Percentiles rank a stretch among this genome's conserved stretches.
phyloP scores from a whole-genome alignment of 257 asterid genomes.

The Prunella vulgaris region DNA sequence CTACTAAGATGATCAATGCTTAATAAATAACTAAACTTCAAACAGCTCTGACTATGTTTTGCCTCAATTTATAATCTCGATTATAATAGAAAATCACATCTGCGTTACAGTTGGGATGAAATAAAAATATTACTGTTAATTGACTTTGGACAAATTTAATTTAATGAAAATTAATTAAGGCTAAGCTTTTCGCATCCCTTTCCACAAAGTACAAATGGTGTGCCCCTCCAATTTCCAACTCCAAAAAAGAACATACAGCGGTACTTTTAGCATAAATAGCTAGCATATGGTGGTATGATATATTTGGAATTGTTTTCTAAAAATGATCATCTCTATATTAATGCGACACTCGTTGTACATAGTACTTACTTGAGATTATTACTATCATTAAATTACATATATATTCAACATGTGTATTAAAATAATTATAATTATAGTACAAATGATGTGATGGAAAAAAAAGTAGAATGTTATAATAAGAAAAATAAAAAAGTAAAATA shows the following conservation, averaged over 20 bases:
- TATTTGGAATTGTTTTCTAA: not conserved
- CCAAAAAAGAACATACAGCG: not conserved
- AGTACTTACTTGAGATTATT: not conserved
- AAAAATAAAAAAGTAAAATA: no score
- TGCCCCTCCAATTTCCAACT: not conserved
- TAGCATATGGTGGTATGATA: not conserved
- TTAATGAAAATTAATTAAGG: not conserved
- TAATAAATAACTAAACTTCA: not conserved
- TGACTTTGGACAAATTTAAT: slow-evolving; percentile 11
- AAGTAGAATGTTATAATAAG: no score
- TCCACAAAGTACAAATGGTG: slow-evolving; percentile 2
- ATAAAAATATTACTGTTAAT: slow-evolving; percentile 15
- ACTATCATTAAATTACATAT: no score
- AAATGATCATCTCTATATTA: not conserved
- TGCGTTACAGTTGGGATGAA: slow-evolving; percentile 10
- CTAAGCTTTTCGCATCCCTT: slow-evolving; percentile 14
- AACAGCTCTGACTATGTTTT: not conserved
- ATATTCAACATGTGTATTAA: no score
- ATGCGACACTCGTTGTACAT: not conserved
- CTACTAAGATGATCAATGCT: not conserved
- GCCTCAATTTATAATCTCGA: not conserved
- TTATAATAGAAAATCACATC: not conserved
- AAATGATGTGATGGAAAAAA: no score
- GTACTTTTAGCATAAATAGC: not conserved
- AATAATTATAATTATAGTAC: no score